Conservation (phyloP, 1,284 basidiomycete species). For the Leccinum pachyderme region DNA sequence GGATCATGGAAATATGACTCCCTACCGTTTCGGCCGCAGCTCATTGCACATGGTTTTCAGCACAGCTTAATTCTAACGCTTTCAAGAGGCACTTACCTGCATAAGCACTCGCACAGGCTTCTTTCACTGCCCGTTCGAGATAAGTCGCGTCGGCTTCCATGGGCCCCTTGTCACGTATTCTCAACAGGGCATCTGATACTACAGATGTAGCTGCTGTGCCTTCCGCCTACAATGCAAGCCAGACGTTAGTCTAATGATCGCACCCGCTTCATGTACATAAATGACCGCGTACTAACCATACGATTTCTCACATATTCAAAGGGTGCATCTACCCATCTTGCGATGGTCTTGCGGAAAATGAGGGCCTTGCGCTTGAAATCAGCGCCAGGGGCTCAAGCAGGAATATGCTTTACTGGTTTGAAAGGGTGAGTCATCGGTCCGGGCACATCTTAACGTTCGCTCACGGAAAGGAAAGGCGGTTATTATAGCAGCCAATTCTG, state of each 20-base stretch:
- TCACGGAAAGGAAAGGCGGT: constrained; percentile 19
- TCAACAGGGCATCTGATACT: constrained; percentile 5
- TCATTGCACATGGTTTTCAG: constrained; percentile 5
- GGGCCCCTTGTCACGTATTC: constrained; percentile 4
- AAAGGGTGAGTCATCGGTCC: too few relatives aligned
- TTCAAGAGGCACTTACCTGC: too few relatives aligned
- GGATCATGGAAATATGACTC: not conserved
- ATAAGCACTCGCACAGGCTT: constrained; percentile 20
- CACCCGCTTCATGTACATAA: too few relatives aligned
- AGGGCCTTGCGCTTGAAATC: too few relatives aligned
- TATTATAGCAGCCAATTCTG: constrained; percentile 20
- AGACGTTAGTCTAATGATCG: not conserved
- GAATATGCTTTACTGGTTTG: too few relatives aligned
- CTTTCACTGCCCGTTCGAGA: constrained; percentile 21
- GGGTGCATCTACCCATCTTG: too few relatives aligned
- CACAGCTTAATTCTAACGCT: not conserved
- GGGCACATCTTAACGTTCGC: constrained; percentile 2
- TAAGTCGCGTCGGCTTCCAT: not conserved
- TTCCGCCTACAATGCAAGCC: not conserved
- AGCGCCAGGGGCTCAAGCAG: too few relatives aligned
- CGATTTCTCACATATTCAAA: too few relatives aligned
- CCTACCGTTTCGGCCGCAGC: constrained; percentile 27
- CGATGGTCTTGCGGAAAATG: too few relatives aligned
- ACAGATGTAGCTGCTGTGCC: too few relatives aligned
- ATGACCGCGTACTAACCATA: not conserved